A percentile compares a stretch with the other conserved stretches of the same genome.
phyloP scores from a whole-genome alignment of 108 stramenopile species.

The Cyclotella kingstonii region DNA sequence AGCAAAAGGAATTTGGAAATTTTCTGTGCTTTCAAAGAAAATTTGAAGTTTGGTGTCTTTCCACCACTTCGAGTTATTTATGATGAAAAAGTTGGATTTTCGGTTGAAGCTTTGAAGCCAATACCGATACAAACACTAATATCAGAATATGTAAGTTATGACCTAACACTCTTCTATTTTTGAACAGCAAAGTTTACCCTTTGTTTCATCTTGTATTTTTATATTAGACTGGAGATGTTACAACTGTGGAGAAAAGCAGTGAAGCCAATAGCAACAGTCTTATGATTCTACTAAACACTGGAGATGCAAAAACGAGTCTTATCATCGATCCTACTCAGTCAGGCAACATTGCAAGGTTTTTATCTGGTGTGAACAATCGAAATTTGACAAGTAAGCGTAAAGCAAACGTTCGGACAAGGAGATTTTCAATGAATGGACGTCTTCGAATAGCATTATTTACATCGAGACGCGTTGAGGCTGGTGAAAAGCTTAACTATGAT shows the following conservation, averaged over 20 bases:
- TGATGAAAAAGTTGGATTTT: slow-evolving; percentile 45
- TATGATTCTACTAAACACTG: slow-evolving; percentile 44
- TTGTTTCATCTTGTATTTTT: not conserved
- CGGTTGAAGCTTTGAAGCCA: slow-evolving; percentile 35
- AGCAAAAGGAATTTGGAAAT: slow-evolving; percentile 42
- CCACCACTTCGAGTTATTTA: slow-evolving; percentile 44
- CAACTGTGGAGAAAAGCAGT: slow-evolving; percentile 40
- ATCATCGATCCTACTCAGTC: slow-evolving; percentile 49
- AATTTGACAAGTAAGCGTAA: slow-evolving; percentile 42
- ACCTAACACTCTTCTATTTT: too few species aligned
- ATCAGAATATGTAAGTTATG: slow-evolving; percentile 30
- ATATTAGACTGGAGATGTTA: slow-evolving; percentile 30
- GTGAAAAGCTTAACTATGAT: slow-evolving; percentile 51
- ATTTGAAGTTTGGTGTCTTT: slow-evolving; percentile 35
- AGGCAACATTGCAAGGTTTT: slow-evolving; percentile 48
- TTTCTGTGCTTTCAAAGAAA: slow-evolving; percentile 44
- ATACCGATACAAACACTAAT: slow-evolving; percentile 43
- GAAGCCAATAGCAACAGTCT: slow-evolving; percentile 44
- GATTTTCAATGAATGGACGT: slow-evolving; percentile 43
- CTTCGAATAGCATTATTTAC: slow-evolving; percentile 46
- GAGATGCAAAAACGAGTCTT: slow-evolving; percentile 32
- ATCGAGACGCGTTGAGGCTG: slow-evolving; percentile 35
- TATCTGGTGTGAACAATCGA: slow-evolving; percentile 50
- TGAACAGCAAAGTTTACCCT: too few species aligned
- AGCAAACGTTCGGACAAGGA: slow-evolving; percentile 45